Base-by-base conservation (phyloP, 768 basidiomycete genomes). In the Lentinula raphanica region DNA sequence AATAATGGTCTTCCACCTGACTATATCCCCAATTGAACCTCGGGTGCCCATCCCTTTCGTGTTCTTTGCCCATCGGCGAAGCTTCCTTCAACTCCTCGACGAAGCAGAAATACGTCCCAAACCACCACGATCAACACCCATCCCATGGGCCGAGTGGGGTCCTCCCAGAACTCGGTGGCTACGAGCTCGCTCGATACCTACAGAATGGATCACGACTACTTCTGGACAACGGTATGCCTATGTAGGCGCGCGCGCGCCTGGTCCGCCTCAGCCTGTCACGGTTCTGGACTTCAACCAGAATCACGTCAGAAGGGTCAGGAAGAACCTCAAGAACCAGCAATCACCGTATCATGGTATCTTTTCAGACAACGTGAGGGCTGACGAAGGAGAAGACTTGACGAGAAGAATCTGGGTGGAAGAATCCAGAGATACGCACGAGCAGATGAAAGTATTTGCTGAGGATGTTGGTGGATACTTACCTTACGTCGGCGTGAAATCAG, bases 131-230 rank as follows among this genome's bases (percentile, higher is more conserved):
- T 29, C 15, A 6, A 19, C 19, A 15, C 23, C 38, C 28, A 36
- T 55, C 17, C 36, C 44, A n/a, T 59, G 58, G 58, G 19, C 49
- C 11, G 39, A n/a, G 5, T 59, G 58, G 58, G 58, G 58, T 45
- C 58, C 53, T 35, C 40, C 40, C 19, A 28, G 31, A 21, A 59
- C 58, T 17, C 38, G 58, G 2, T 59, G 51, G 51, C 36, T 54
- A 29, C 49, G 46, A 27, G 39, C 58, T 6, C 51, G 45, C 13
- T 17, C 38, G n/a, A 55, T 55, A 35, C 49, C 51, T 12, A 53
- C 48, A 17, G 42, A 58, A 32, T 58, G 58, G 58, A 58, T 58
- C 12, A 58, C 58, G 7, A 45, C 58, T 21, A 58, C 58, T 7
- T 51, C 58, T 27, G 58, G 58, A 7, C 48, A 51, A 35, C 58